phyloP scores from a whole-genome alignment of 2,329 filamentous ascomycete species.

The Beauveria pseudobassiana region DNA sequence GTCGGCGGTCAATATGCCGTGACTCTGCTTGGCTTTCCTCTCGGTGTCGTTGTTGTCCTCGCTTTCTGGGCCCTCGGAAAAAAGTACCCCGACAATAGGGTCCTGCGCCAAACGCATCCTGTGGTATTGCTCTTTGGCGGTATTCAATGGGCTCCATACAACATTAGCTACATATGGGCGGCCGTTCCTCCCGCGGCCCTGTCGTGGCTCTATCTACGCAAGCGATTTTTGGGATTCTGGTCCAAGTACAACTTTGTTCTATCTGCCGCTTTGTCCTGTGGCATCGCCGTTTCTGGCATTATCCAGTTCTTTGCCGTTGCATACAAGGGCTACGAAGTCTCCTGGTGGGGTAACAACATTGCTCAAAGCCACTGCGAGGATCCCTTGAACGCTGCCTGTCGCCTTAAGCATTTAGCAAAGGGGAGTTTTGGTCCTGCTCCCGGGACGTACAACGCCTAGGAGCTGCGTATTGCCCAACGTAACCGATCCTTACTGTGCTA shows the following conservation, averaged over 20 bases:
- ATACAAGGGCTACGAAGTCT: slow-evolving; percentile 29
- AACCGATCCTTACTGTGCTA: too few species aligned
- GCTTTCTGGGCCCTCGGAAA: slow-evolving; percentile 29
- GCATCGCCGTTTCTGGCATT: slow-evolving; percentile 33
- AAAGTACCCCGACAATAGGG: slow-evolving; percentile 23
- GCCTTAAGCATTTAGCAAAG: slow-evolving; percentile 9
- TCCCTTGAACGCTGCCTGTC: slow-evolving; percentile 16
- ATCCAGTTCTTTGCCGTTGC: slow-evolving; percentile 37
- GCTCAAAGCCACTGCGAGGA: slow-evolving; percentile 31
- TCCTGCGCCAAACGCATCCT: slow-evolving; percentile 33
- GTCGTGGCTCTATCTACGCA: slow-evolving; percentile 40
- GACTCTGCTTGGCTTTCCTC: slow-evolving; percentile 33
- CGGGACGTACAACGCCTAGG: slow-evolving; percentile 8
- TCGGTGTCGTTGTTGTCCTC: slow-evolving; percentile 28
- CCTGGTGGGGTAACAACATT: slow-evolving; percentile 34
- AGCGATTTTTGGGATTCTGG: slow-evolving; percentile 39
- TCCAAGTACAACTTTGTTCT: slow-evolving; percentile 37
- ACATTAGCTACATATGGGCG: slow-evolving; percentile 38
- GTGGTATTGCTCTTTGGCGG: slow-evolving; percentile 34
- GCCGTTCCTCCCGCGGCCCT: slow-evolving; percentile 38
- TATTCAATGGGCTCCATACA: slow-evolving; percentile 36
- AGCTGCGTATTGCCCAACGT: too few species aligned
- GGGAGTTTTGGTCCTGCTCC: slow-evolving; percentile 22
- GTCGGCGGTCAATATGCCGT: slow-evolving; percentile 23
- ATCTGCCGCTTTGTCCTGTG: slow-evolving; percentile 33